Conservation (phyloP, 306 rosid species). For the Pyrus betulifolia region DNA sequence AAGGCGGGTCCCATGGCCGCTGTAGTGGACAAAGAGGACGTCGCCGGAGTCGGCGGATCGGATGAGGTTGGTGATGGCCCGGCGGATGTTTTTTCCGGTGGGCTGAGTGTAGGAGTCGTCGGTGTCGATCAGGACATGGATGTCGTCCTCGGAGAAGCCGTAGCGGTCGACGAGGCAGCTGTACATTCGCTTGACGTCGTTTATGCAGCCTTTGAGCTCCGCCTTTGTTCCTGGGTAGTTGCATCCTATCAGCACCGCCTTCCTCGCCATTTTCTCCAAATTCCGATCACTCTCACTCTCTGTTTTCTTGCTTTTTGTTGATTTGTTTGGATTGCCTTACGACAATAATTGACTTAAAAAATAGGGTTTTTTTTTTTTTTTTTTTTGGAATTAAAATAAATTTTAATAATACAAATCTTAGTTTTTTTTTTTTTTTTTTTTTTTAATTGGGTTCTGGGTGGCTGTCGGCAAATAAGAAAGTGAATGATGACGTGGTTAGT, state of each 20-base stretch:
- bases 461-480: neutral
- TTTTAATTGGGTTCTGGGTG: neutral
- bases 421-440: neutral
- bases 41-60: constrained; percentile 56
- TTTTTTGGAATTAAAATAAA: neutral
- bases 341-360: neutral
- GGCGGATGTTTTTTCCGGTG: constrained; percentile 68
- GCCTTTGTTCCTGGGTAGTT: constrained; percentile 77
- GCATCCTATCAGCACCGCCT: constrained; percentile 71
- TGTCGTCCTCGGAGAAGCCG: constrained; percentile 47
- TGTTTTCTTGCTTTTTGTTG: neutral
- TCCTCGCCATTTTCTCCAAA: constrained; percentile 44
- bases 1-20: constrained; percentile 87
- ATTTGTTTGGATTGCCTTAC: neutral
- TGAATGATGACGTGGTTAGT: neutral
- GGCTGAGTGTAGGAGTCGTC: constrained; percentile 66
- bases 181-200: constrained; percentile 61
- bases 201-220: constrained; percentile 67
- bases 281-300: neutral
- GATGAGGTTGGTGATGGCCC: constrained; percentile 41
- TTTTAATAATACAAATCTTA: neutral
- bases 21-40: constrained; percentile 63
- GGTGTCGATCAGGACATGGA: constrained; percentile 63
- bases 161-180: constrained; percentile 39
- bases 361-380: neutral